Base-by-base conservation (phyloP, 495 filamentous ascomycete species). In the Cercophora samala region DNA sequence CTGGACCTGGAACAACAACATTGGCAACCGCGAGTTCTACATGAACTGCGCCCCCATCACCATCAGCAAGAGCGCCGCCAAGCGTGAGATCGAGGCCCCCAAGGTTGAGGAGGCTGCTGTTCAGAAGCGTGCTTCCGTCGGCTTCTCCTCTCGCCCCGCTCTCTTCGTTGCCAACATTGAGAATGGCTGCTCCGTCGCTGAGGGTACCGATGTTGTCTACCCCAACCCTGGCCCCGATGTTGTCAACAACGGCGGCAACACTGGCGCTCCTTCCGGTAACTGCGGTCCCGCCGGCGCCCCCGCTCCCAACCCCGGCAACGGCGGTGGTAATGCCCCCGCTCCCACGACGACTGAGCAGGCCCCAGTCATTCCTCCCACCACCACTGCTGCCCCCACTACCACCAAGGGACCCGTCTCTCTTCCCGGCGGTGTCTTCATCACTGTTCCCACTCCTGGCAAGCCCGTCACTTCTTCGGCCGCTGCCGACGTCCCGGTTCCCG, bases 171-270 rank as follows among this genome's bases (percentile, higher is more conserved):
- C 87, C 54, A 88, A 90, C 73, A 64, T 90, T 32, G 79, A 73
- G 64, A 81, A 79, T 73, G 73, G 79, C 65, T 89, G 82, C 73
- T 74, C 66, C 19, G 90, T 88, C 42, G 68, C 70, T 55, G 85
- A 89, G 64, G 75, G 72, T 3, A 56, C 73, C 61, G 86, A 91
- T 58, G 83, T 89, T 32, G 76, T 84, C 17, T 95, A 87, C 77
- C 90, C 90, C n/a, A 77, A 92, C 68, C 90, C 91, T 8, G 92
- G 92, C 60, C 79, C 81, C 6, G 83, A 89, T 63, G 82, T 93
- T 46, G 77, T 79, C 65, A 65, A 51, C 63, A 70, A 64, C n/a
- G 75, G 71, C 6, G 69, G 68, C 60, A 75, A 66, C 37, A 60
- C 74, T 32, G 68, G 46, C 25, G 62, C 76, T 9, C 70, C 72